These are phyloP conservation scores for Alternaria tenuissima DNA, from an alignment of 2,329 filamentous ascomycete species.

Conservation along the genomic window DNA sequence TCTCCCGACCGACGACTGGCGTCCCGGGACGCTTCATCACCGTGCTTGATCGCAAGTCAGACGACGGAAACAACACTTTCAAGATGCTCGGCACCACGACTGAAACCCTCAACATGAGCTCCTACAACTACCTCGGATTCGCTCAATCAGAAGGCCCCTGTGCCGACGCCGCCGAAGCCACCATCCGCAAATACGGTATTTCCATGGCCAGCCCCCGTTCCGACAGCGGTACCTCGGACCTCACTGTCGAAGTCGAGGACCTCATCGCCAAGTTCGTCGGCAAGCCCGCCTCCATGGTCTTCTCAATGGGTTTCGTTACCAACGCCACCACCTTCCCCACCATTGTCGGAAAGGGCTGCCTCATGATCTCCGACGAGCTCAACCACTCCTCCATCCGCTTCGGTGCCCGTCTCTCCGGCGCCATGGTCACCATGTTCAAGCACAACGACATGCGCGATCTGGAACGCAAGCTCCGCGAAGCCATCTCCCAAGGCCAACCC, in stretches of 20 bases:
- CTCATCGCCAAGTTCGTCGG: conserved; percentile 91
- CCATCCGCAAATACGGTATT: conserved; percentile 84
- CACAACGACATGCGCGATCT: conserved; percentile 95
- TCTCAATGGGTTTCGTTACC: conserved; percentile 98
- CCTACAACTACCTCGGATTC: conserved; percentile 99
- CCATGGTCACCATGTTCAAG: conserved; percentile 95
- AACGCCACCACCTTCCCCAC: conserved; percentile 94
- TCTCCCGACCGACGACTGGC: conserved; percentile 88
- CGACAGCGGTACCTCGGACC: conserved; percentile 86
- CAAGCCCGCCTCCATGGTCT: conserved; percentile 94
- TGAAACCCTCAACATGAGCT: conserved; percentile 97
- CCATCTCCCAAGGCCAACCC: conserved; percentile 94
- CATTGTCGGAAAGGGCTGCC: conserved; percentile 87
- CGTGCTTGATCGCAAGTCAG: conserved; percentile 85
- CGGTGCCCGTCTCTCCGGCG: conserved; percentile 90
- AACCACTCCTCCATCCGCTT: conserved; percentile 98
- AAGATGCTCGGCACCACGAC: conserved; percentile 88
- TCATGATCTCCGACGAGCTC: conserved; percentile 95
- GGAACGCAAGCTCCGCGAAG: conserved; percentile 85
- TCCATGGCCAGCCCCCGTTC: conserved; percentile 81
- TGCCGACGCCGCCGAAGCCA: conserved; percentile 89
- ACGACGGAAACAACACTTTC: conserved; percentile 92
- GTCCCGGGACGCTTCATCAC: conserved; percentile 95
- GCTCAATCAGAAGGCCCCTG: conserved; percentile 97
- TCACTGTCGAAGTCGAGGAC: conserved; percentile 88